phyloP scores from a whole-genome alignment of 176 grass and related monocot genomes.

The Hordeum marinum region DNA sequence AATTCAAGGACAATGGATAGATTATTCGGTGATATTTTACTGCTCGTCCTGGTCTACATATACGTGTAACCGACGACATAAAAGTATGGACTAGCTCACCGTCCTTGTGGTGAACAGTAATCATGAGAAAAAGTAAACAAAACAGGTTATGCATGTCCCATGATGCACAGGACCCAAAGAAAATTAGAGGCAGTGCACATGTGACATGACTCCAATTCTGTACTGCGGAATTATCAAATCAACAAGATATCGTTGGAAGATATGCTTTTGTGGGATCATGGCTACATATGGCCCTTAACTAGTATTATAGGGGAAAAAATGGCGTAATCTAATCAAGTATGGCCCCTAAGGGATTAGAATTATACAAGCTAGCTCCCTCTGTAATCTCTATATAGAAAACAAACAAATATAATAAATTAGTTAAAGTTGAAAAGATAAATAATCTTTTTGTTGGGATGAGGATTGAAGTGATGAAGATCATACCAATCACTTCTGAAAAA shows the following conservation, averaged over 20 bases:
- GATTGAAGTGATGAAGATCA: not conserved
- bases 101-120: not conserved
- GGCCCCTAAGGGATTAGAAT: not conserved
- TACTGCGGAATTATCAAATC: not conserved
- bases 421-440: not conserved
- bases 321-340: not conserved
- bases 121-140: not conserved
- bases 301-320: slow-evolving; percentile 12
- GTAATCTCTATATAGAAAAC: not conserved
- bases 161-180: not conserved
- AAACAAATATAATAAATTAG: not conserved
- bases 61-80: not conserved
- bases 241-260: not conserved
- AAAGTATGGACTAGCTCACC: not conserved
- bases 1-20: not conserved
- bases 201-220: slow-evolving; percentile 3
- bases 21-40: not conserved
- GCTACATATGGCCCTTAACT: not conserved
- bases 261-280: slow-evolving; percentile 11
- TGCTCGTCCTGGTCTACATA: not conserved
- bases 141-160: not conserved
- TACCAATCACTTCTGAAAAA: not conserved
- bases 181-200: slow-evolving; percentile 7
- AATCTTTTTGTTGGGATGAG: not conserved
- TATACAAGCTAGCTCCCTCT: not conserved